Base-by-base conservation (phyloP, 805 yeast species). In the Candida qinlingensis region DNA sequence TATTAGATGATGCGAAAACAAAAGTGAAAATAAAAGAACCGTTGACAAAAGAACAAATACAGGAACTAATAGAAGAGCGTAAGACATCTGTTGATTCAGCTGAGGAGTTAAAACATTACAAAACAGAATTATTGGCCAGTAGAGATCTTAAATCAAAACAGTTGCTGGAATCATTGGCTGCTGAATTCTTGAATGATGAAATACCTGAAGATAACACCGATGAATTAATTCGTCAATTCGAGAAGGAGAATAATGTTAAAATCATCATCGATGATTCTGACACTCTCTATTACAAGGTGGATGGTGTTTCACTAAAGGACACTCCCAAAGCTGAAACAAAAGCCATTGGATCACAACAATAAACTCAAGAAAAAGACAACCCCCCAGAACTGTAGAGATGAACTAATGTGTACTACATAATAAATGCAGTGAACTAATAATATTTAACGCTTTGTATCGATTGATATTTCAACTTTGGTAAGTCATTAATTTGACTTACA, bases 151-250 rank as follows among this genome's bases (percentile, higher is more conserved):
- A 49, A 7, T 42, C 49, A 13, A 49, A 42, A 28, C 42, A 40
- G 11, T 38, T 59, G n/a, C 25, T 59, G 4, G 48, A 53, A 4
- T 31, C 43, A 13, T 38, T 60, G 13, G 51, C 60, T 2, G 19
- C 28, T 2, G 64, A 60, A 38, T 60, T 60, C 34, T 27, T 55
- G 26, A 33, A 37, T 4, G 56, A 55, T 34, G 48, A 46, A 3
- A 30, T 55, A 0, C 46, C 58, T 5, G 5, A 11, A 5, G 59
- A 57, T 19, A 44, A 59, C 40, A 46, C 54, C 1, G 55, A 55
- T 27, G 48, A 44, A 2, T 10, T 53, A 13, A 35, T 59, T 1
- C 33, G 12, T 7, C 27, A 50, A 25, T 58, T 52, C 42, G 59
- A 55, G 42, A 48, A 41, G 35, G 50, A 48, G 6, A 56, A 59